These are phyloP conservation scores for Stylosanthes scabra DNA, from an alignment of 331 rosid genomes.

Conservation along the genomic window DNA sequence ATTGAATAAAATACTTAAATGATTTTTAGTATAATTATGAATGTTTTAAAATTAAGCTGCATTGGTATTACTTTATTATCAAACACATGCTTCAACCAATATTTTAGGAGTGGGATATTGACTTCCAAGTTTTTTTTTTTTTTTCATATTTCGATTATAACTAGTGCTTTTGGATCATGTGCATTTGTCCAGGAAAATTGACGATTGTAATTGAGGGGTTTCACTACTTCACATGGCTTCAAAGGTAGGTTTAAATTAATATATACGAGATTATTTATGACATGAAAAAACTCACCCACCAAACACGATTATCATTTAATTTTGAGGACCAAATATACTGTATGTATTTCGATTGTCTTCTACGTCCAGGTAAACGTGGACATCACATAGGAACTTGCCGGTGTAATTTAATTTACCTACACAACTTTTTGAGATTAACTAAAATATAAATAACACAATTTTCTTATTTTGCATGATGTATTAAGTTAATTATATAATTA, in stretches of 20 bases:
- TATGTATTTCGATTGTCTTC: neutral
- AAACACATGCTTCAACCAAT: too few relatives aligned
- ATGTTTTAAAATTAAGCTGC: too few relatives aligned
- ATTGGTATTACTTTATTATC: too few relatives aligned
- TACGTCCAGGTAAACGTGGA: neutral
- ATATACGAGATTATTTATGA: constrained; percentile 28
- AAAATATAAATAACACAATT: too few relatives aligned
- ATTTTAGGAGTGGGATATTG: too few relatives aligned
- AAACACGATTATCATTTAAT: constrained; percentile 18
- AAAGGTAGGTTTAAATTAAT: constrained; percentile 32
- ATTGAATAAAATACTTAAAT: too few relatives aligned
- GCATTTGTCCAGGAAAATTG: constrained; percentile 32
- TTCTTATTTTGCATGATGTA: too few relatives aligned
- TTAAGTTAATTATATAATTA: too few relatives aligned
- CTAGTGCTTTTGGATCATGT: neutral
- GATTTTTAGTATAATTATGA: too few relatives aligned
- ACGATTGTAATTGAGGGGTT: constrained; percentile 28
- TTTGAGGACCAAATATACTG: neutral
- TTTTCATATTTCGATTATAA: neutral
- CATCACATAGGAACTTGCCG: neutral
- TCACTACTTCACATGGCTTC: constrained; percentile 41
- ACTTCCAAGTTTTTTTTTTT: too few relatives aligned
- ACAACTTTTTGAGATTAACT: too few relatives aligned
- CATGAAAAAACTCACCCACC: constrained; percentile 36
- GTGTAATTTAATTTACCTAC: neutral